Conservation (phyloP, 164 flowering plant species). For the Akebia trifoliata region DNA sequence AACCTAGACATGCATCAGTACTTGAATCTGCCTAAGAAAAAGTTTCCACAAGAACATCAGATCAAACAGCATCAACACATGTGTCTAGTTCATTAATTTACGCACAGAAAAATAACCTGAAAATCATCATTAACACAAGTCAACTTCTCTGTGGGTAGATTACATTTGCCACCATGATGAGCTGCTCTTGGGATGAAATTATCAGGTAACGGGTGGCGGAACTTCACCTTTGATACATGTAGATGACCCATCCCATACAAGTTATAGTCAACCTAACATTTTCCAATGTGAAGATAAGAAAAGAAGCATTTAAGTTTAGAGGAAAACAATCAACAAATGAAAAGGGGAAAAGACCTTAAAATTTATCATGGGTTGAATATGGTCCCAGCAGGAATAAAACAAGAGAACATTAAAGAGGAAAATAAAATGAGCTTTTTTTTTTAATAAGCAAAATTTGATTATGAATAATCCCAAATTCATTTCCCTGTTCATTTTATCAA, state of each 20-base stretch:
- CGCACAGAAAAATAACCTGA: slow-evolving; percentile 34
- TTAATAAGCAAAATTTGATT: background rate
- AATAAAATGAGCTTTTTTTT: too few species aligned
- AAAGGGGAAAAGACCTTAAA: background rate
- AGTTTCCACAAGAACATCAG: slow-evolving; percentile 16
- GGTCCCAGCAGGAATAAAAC: background rate
- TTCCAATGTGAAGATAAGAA: background rate
- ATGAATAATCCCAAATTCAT: background rate
- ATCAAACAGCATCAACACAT: background rate
- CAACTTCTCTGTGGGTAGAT: slow-evolving; percentile 14
- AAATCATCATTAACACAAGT: slow-evolving; percentile 23
- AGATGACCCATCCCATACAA: slow-evolving; percentile 95
- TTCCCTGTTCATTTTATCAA: too few species aligned
- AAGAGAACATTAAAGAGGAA: background rate
- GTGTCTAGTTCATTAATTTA: background rate
- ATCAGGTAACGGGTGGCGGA: slow-evolving; percentile 77
- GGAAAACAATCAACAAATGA: background rate
- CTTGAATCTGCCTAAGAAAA: slow-evolving; percentile 58
- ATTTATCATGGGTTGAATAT: background rate
- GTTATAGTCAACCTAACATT: slow-evolving; percentile 74
- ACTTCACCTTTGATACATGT: slow-evolving; percentile 76
- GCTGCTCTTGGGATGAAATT: slow-evolving; percentile 22
- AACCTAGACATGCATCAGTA: slow-evolving; percentile 18
- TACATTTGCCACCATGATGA: slow-evolving; percentile 12
- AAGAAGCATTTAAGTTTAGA: background rate